Evolutionary conservation across 2,329 filamentous ascomycete genomes (phyloP), one percentile per base, ranked within the genome.

Genomic region (Colletotrichum zoysiae): DNA sequence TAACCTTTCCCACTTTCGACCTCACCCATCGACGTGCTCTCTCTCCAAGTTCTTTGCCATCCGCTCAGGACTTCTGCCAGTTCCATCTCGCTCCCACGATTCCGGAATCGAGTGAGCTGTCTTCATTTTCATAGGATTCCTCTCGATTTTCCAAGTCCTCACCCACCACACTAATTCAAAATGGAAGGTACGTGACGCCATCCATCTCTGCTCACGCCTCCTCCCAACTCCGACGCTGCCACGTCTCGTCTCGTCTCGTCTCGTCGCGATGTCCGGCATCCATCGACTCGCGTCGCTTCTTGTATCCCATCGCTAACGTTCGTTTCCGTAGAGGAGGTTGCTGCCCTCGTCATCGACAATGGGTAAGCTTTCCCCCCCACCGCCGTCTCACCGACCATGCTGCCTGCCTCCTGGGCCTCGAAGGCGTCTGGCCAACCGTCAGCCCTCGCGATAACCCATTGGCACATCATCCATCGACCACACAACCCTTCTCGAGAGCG

Each of bases 261-360:
- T 51, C 38, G 70, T 73, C 72, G 70, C 70, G 61, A 65, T 68
- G 53, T 65, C 58, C 61, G 58, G 12, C 60, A 50, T 65, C 65
- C 56, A 26, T 70, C 59, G 42, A 56, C 11, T 33, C 35, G 42
- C 69, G 38, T 67, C 26, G 20, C 16, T 18, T 23, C 30, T 23
- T 14, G 38, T 59, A 48, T 48, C 65, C 67, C 74, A 71, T 79
- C 74, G 80, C 88, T 89, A 77, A 88, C 82, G 44, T 76, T 73
- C 77, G 79, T 75, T 74, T 75, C 76, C 87, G 86, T 84, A 98
- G 96, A 99, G 91, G 96, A 99, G 94, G 96, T 99, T 88, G 96
- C 96, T 87, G 96, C 96, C 87, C 95, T 99, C 94, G 96, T 99
- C 88, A 98, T 99, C 89, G 96, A 99, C 95, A 99, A 99, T 98